Evolutionary conservation across 1,139 yeast genomes (phyloP).

Genomic region (Candida sp.): DNA sequence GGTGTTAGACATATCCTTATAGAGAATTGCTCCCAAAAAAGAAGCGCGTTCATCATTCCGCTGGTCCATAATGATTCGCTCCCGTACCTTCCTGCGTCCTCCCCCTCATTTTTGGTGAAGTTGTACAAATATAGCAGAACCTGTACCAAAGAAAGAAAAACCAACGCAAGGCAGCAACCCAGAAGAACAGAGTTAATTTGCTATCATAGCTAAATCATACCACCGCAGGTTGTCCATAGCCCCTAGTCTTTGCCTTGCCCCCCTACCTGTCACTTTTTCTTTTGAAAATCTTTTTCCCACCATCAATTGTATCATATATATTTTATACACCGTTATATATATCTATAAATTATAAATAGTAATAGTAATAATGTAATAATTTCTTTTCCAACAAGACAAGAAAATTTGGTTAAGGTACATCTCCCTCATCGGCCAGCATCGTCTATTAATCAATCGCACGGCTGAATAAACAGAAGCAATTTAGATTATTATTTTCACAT

Average conservation of each 20-base stretch:
- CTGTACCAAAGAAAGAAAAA: not conserved
- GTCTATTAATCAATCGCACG: too few relatives aligned
- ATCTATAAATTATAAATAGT: slow-evolving; percentile 2
- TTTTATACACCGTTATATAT: slow-evolving; percentile 1
- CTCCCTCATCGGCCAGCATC: not conserved
- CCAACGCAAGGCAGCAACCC: not conserved
- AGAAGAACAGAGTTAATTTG: not conserved
- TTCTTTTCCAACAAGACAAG: not conserved
- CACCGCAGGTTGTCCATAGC: not conserved
- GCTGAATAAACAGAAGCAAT: too few relatives aligned
- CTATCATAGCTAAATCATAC: not conserved
- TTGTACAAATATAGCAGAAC: not conserved
- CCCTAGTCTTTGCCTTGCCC: not conserved
- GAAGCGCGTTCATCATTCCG: not conserved
- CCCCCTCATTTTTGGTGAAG: too few relatives aligned
- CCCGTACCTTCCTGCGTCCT: too few relatives aligned
- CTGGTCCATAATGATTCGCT: too few relatives aligned
- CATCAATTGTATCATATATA: not conserved
- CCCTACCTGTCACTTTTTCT: not conserved
- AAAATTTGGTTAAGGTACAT: not conserved
- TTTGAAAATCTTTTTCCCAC: not conserved
- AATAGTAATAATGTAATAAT: not conserved
- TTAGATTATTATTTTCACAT: too few relatives aligned
- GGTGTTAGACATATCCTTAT: slow-evolving; percentile 74
- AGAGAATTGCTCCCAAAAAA: slow-evolving; percentile 5